Conservation (phyloP, 208 protist species). For the Leishmania mexicana region DNA sequence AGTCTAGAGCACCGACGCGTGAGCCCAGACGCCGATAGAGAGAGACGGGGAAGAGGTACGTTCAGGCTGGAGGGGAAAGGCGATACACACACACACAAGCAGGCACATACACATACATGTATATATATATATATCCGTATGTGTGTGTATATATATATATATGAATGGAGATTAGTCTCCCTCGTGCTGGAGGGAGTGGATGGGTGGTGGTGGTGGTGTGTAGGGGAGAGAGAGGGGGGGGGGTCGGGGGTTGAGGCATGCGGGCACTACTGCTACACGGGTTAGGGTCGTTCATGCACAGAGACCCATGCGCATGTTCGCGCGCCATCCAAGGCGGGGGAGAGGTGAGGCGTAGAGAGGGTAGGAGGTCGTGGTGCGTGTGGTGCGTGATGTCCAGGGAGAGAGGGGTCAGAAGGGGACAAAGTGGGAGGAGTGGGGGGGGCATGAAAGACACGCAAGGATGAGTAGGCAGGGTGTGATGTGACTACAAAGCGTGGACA, state of each 20-base stretch:
- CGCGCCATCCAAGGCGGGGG: not conserved
- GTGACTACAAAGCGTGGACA: not conserved
- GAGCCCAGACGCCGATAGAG: no score
- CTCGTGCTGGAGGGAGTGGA: not conserved
- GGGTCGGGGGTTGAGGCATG: not conserved
- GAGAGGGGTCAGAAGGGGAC: not conserved
- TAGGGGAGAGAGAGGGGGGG: not conserved
- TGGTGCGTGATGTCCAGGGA: not conserved
- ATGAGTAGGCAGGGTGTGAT: not conserved
- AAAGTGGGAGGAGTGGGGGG: not conserved
- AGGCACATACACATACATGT: not conserved
- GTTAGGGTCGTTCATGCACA: not conserved
- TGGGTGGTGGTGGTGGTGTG: not conserved
- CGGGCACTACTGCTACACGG: not conserved
- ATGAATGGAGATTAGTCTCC: not conserved
- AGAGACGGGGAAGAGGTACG: not conserved
- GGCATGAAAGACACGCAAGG: not conserved
- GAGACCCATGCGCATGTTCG: not conserved
- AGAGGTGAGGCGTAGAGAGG: not conserved
- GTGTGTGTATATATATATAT: not conserved
- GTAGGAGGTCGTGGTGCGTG: not conserved
- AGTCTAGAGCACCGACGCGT: not conserved
- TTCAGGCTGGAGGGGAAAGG: not conserved
- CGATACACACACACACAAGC: not conserved
- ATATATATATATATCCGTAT: not conserved